Base-by-base conservation (phyloP, 2,329 filamentous ascomycete genomes). In the Nemania bipapillata region DNA sequence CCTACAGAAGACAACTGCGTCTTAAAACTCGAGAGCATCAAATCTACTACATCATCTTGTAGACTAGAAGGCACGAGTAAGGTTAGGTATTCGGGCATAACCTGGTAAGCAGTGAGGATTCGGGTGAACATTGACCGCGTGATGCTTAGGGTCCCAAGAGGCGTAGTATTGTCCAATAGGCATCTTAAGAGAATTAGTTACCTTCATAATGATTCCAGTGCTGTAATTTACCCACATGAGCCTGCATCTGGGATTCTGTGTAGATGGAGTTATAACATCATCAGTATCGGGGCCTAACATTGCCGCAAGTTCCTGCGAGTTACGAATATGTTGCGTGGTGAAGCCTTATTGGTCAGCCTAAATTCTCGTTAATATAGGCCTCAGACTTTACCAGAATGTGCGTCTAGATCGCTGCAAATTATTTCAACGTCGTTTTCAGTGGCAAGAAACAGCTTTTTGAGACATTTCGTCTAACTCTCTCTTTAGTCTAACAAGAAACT, bases 41-140 rank as follows among this genome's bases (percentile, higher is more conserved):
- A 66, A 40, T 82, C 78, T 9, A 65, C 74, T 0, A 75, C 65
- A 24, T 77, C 69, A 2, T 62, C 73, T 42, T 80, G 77, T 3
- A 66, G 59, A 2, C 81, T 81, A 64, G 82, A 83, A 0, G 77
- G 70, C 2, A 75, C 70, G n/a, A 83, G 70, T 56, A 82, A 82
- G 40, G 83, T 80, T 3, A 82, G 52, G 54, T 79, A 82, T 9
- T 63, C 70, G 0, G 81, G 80, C 80, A 81, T 82, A 17, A 83
- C 78, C 66, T 82, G 81, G 63, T 82, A 79, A 52, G 71, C 78
- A 0, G 71, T 72, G 1, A 78, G 35, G 8, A 78, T 67, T 4
- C 70, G 53, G 1, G 52, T 32, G 9, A 75, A 63, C 69, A 75
- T 74, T 26, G 42, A 49, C 28, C 47, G 63, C 8, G 65, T 68